Evolutionary conservation across 2,329 filamentous ascomycete genomes (phyloP).

Genomic region (Colletotrichum limetticola): DNA sequence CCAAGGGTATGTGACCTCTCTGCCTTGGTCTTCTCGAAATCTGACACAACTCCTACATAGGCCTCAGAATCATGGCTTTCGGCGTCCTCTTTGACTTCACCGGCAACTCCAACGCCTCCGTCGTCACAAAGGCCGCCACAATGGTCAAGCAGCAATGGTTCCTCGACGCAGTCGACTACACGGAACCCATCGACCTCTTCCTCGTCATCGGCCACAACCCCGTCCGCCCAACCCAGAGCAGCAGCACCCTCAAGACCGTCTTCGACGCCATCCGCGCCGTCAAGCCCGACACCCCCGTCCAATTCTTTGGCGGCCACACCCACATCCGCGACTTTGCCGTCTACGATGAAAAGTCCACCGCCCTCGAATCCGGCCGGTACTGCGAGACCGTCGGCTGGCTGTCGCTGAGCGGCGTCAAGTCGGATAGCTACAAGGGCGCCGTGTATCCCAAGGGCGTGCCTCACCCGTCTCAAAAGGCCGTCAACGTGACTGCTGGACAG

Average conservation of each 20-base stretch:
- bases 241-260: slow-evolving; percentile 57
- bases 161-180: slow-evolving; percentile 61
- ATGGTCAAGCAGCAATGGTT: slow-evolving; percentile 70
- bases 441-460: slow-evolving; percentile 49
- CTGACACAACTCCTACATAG: not conserved
- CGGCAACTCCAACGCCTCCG: slow-evolving; percentile 69
- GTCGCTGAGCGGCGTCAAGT: slow-evolving; percentile 69
- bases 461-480: slow-evolving; percentile 52
- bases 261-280: slow-evolving; percentile 67
- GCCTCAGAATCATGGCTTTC: slow-evolving; percentile 56
- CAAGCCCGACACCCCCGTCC: slow-evolving; percentile 68
- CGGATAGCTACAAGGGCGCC: slow-evolving; percentile 49
- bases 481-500: not conserved
- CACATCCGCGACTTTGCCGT: slow-evolving; percentile 74
- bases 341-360: slow-evolving; percentile 70
- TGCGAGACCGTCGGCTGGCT: slow-evolving; percentile 77
- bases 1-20: slow-evolving; percentile 39
- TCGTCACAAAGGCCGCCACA: slow-evolving; percentile 64
- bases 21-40: not conserved
- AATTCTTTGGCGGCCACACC: slow-evolving; percentile 73
- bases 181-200: slow-evolving; percentile 70
- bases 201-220: slow-evolving; percentile 73
- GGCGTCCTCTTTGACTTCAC: slow-evolving; percentile 59
- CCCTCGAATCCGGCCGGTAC: slow-evolving; percentile 72
- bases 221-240: slow-evolving; percentile 54